These are phyloP conservation scores for Acacia crassicarpa DNA, from an alignment of 306 rosid genomes.

Conservation along the genomic window DNA sequence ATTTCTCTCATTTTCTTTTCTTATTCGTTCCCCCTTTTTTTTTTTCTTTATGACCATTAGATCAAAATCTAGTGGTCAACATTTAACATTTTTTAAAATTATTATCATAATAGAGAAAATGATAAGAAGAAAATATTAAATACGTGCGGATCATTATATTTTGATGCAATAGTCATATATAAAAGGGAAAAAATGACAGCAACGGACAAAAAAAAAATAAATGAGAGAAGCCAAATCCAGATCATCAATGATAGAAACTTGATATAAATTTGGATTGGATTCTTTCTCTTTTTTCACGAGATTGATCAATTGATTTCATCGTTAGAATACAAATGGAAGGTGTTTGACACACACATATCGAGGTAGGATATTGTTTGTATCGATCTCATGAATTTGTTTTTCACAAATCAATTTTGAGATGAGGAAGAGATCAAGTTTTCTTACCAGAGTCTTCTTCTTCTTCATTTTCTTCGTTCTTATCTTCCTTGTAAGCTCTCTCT, in stretches of 20 bases:
- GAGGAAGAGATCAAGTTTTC: constrained; percentile 9
- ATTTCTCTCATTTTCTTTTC: too few species aligned
- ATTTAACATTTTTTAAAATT: too few species aligned
- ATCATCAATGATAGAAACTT: background rate
- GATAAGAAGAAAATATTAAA: too few species aligned
- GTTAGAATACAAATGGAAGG: background rate
- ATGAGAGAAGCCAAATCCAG: too few species aligned
- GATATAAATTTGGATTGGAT: background rate
- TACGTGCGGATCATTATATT: too few species aligned
- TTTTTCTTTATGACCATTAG: too few species aligned
- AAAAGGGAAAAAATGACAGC: too few species aligned
- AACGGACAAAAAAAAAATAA: too few species aligned
- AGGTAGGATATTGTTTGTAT: background rate
- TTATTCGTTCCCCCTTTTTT: too few species aligned
- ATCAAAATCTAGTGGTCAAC: too few species aligned
- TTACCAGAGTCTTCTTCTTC: background rate
- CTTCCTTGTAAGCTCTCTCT: background rate
- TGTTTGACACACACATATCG: background rate
- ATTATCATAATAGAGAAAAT: too few species aligned
- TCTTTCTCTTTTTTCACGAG: background rate
- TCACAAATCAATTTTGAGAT: background rate
- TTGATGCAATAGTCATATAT: too few species aligned
- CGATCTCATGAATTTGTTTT: background rate
- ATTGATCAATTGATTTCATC: background rate
- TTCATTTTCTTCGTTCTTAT: background rate